Conservation (phyloP, 768 basidiomycete species). For the Plicaturopsis crispa region DNA sequence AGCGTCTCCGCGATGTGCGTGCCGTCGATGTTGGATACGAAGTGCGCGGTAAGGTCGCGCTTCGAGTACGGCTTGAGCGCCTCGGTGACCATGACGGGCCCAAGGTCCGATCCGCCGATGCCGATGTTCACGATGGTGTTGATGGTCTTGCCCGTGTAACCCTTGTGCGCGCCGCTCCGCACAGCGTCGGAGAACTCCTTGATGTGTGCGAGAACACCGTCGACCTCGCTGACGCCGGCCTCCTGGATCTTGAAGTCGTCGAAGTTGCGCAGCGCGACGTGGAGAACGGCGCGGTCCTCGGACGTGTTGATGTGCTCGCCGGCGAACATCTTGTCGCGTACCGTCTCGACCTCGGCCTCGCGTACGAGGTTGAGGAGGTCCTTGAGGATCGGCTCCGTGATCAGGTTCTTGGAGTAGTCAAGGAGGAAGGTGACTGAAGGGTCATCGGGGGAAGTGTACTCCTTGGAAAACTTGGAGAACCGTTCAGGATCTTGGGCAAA, state of each 20-base stretch:
- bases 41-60: conserved; percentile 79
- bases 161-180: conserved; percentile 86
- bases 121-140: conserved; percentile 96
- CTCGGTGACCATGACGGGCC: conserved; percentile 99
- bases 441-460: conserved; percentile 62
- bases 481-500: conserved; percentile 84
- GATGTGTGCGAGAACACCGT: conserved; percentile 82
- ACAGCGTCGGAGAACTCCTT: conserved; percentile 82
- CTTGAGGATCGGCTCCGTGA: conserved; percentile 77
- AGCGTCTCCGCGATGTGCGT: conserved; percentile 92
- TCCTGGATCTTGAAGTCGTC: conserved; percentile 78
- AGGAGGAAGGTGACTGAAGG: conserved; percentile 77
- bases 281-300: conserved; percentile 94
- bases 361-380: conserved; percentile 73
- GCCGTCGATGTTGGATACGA: conserved; percentile 97
- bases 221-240: conserved; percentile 75
- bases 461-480: conserved; percentile 77
- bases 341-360: conserved; percentile 80
- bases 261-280: conserved; percentile 82
- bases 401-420: conserved; percentile 96
- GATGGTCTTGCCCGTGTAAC: conserved; percentile 95
- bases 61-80: conserved; percentile 91
- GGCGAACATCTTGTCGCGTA: conserved; percentile 88
- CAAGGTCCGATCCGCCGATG: conserved; percentile 96
- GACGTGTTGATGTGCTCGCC: conserved; percentile 99